Base-by-base conservation (phyloP, 2,329 filamentous ascomycete genomes). In the Coleophoma crateriformis region DNA sequence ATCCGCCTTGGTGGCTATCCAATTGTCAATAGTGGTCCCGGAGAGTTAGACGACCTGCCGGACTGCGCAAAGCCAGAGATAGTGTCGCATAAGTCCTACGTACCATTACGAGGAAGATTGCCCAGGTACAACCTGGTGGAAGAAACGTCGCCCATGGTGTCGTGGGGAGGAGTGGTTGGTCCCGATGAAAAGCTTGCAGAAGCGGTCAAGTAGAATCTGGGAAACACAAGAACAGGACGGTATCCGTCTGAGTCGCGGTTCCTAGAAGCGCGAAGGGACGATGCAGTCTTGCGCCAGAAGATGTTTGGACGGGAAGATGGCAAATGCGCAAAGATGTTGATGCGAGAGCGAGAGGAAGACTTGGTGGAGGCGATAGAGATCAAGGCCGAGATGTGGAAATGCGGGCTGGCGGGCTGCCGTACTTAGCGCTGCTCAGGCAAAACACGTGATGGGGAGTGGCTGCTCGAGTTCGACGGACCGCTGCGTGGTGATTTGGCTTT, bases 31-130 rank as follows among this genome's bases (percentile, higher is more conserved):
- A 44, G 38, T 15, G 35, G n/a, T 39, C 45, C 19, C 33, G 35
- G 14, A 15, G 22, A 20, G 17, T 42, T 11, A 6, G 11, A 50
- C 14, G 11, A 8, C 45, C n/a, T 33, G 33, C 33, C 35, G 44
- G 37, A 42, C 49, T 38, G 35, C 22, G 48, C 52, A 50, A 15
- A 27, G 15, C 44, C 38, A 53, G 33, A 22, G 37, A 22, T 42
- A 19, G 49, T 11, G 17, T 35, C 34, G 43, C 27, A 48, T 20
- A 35, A 15, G 33, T 32, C 34, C 13, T 52, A 71, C 86, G 76
- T 84, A 96, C 91, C 90, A 78, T 88, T 90, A 72, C 90, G 89
- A 72, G 94, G 92, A 70, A 99, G 86, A 76, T 97, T 97, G 73
- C 92, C 92, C 75, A 97, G 78, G 77, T 97, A 99, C 62, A 97